Evolutionary conservation across 768 basidiomycete genomes (phyloP).

Genomic region (Cystobasidium ongulense): DNA sequence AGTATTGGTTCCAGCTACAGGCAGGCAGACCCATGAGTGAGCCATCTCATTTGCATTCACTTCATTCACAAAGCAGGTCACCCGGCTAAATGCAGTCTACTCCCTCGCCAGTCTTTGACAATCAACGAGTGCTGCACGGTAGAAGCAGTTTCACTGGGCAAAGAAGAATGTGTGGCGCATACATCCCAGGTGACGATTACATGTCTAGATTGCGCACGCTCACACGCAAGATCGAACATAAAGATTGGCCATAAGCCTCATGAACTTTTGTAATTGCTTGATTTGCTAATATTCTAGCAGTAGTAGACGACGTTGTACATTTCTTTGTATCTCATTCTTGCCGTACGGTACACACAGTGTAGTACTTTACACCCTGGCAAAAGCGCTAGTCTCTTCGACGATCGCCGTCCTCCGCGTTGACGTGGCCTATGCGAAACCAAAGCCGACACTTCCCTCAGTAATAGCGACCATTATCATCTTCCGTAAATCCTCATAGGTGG

Average conservation of each 20-base stretch:
- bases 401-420: too few relatives aligned
- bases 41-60: constrained; percentile 42
- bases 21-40: constrained; percentile 76
- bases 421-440: constrained; percentile 24
- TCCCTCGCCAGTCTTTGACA: constrained; percentile 62
- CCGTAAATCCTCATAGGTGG: constrained; percentile 91
- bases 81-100: background rate
- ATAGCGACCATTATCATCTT: constrained; percentile 83
- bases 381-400: too few relatives aligned
- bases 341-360: background rate
- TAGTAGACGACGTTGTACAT: background rate
- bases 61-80: background rate
- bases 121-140: constrained; percentile 88
- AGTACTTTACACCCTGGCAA: too few relatives aligned
- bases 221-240: constrained; percentile 33
- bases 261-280: background rate
- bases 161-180: constrained; percentile 91
- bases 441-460: constrained; percentile 54
- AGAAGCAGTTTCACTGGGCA: constrained; percentile 81
- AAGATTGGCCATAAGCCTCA: constrained; percentile 7
- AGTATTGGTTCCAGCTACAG: constrained; percentile 83
- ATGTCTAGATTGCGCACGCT: constrained; percentile 57
- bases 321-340: background rate
- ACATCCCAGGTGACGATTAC: constrained; percentile 85
- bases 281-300: background rate